A percentile compares a stretch with the other conserved stretches of the same genome.
phyloP scores from a whole-genome alignment of 75 land plant species.

The Sequoia sempervirens region DNA sequence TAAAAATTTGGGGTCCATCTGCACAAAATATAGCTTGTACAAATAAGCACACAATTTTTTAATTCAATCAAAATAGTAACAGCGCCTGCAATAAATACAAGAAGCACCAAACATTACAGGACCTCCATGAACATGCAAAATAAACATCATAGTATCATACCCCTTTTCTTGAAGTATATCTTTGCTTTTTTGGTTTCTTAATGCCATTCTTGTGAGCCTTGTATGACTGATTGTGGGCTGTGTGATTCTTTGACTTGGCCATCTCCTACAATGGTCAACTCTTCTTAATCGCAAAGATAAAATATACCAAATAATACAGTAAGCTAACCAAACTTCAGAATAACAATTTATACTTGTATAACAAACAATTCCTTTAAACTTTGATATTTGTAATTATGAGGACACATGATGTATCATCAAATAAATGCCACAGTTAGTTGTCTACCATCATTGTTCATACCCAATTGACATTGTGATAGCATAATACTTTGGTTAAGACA shows the following conservation, averaged over 20 bases:
- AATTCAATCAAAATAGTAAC: not conserved
- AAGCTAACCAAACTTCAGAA: not conserved
- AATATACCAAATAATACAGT: not conserved
- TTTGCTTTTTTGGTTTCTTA: constrained; percentile 78
- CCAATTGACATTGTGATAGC: too few species aligned
- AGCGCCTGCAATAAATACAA: not conserved
- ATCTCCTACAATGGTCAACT: constrained; percentile 22
- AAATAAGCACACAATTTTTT: not conserved
- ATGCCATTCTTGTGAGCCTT: constrained; percentile 86
- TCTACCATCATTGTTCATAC: not conserved
- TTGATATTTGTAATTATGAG: not conserved
- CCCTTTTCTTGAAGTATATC: constrained; percentile 81
- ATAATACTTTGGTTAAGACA: too few species aligned
- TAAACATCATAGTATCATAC: constrained; percentile 37
- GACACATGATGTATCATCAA: too few species aligned
- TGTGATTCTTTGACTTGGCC: constrained; percentile 97
- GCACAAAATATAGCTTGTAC: not conserved
- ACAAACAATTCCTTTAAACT: not conserved
- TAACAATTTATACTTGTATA: not conserved
- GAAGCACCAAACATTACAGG: not conserved
- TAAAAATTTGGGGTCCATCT: constrained; percentile 77
- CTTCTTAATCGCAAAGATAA: not conserved
- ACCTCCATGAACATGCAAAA: not conserved
- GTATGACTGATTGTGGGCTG: constrained; percentile 89
- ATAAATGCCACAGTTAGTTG: too few species aligned